Evolutionary conservation across 305 asterid genomes (phyloP).

Genomic region (Withania somnifera): DNA sequence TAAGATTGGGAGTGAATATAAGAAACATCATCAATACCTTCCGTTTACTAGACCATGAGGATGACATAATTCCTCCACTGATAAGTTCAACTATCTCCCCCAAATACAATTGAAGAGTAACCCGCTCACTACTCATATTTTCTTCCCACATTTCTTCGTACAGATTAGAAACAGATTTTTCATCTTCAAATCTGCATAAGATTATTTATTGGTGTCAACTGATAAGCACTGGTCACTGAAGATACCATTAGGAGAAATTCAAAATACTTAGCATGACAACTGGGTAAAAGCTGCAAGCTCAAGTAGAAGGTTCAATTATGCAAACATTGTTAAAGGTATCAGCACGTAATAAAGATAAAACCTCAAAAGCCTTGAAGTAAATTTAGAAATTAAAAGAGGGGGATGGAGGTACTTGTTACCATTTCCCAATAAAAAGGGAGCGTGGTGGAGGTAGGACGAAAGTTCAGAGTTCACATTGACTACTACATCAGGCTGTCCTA

Average conservation of each 20-base stretch:
- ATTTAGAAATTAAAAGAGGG: not conserved
- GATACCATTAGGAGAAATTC: not conserved
- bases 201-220: not conserved
- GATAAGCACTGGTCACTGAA: not conserved
- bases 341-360: too few relatives aligned
- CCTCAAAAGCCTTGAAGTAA: too few relatives aligned
- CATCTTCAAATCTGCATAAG: conserved; percentile 84
- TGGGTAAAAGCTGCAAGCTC: not conserved
- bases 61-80: conserved; percentile 61
- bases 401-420: not conserved
- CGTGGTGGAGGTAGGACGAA: not conserved
- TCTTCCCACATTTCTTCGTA: conserved; percentile 97
- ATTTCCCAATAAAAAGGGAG: not conserved
- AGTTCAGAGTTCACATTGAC: not conserved
- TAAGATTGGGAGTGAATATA: not conserved
- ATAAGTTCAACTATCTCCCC: conserved; percentile 75
- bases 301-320: not conserved
- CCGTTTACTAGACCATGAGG: conserved; percentile 95
- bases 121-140: conserved; percentile 87
- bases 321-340: not conserved
- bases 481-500: not conserved
- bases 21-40: conserved; percentile 38
- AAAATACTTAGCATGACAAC: not conserved
- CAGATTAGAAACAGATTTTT: conserved; percentile 63
- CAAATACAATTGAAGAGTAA: conserved; percentile 77